These are phyloP conservation scores for Yamadazyma friedrichii DNA, from an alignment of 1,139 yeast genomes.

Conservation along the genomic window DNA sequence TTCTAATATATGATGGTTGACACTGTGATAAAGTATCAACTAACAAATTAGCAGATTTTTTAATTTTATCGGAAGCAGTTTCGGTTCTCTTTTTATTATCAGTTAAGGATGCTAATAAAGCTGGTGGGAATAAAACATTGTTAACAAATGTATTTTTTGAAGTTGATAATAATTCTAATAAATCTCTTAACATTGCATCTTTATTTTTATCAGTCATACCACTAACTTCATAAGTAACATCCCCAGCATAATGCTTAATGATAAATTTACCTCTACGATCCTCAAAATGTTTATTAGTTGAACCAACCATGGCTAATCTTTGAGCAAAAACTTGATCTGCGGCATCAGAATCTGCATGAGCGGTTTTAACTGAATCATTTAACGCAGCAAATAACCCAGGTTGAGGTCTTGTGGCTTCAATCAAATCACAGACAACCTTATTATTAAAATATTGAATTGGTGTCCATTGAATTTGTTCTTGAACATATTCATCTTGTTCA, in stretches of 20 bases:
- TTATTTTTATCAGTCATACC: slow-evolving; percentile 98
- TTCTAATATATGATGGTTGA: slow-evolving; percentile 94
- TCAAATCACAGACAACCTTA: slow-evolving; percentile 94
- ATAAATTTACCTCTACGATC: slow-evolving; percentile 85
- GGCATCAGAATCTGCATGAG: slow-evolving; percentile 96
- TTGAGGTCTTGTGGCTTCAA: slow-evolving; percentile 85
- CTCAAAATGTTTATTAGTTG: slow-evolving; percentile 84
- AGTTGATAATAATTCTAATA: slow-evolving; percentile 73
- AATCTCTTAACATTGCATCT: slow-evolving; percentile 88
- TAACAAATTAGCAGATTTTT: slow-evolving; percentile 83
- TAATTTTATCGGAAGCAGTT: slow-evolving; percentile 96
- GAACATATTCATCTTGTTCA: slow-evolving; percentile 95
- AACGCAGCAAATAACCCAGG: slow-evolving; percentile 97
- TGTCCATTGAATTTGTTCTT: slow-evolving; percentile 95
- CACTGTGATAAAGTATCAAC: slow-evolving; percentile 88
- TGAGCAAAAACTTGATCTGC: slow-evolving; percentile 97
- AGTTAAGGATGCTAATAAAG: slow-evolving; percentile 53
- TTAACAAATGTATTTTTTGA: slow-evolving; percentile 67
- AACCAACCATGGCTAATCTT: slow-evolving; percentile 77
- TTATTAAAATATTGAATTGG: slow-evolving; percentile 97
- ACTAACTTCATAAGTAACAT: slow-evolving; percentile 86
- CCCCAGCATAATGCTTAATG: slow-evolving; percentile 97
- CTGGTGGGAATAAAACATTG: slow-evolving; percentile 71
- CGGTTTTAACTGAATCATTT: slow-evolving; percentile 96
- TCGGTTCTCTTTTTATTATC: slow-evolving; percentile 86